Evolutionary conservation across 176 grass and related monocot species (phyloP), one percentile per base, ranked within the genome.

Genomic region (Phoenix dactylifera): DNA sequence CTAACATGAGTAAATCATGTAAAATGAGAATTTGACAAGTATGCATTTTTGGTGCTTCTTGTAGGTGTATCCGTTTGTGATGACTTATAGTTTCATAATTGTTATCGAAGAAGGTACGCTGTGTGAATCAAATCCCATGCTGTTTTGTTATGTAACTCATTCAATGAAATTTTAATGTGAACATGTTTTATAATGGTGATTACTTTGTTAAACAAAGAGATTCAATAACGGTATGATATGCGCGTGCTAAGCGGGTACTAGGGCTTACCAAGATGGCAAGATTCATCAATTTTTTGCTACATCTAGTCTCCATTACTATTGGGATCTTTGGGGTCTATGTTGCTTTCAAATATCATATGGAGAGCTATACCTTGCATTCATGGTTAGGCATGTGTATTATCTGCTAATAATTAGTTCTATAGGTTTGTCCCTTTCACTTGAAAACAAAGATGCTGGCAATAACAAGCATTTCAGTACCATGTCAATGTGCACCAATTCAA

Each of bases 11-110:
- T 20, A 20, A 3, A 3, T 28, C 26, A 28, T 28, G 5, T 28
- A 4, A 28, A 4, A 28, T 28, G 26, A 28, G 26, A 28, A 4
- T 28, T 28, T 28, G 26, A 28, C 5, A 28, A 4, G 3, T 28
- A 28, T 28, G 26, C 5, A 3, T 28, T 28, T 28, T 28, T 6
- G 39, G 29, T 19, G 48, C 4, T 26, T 49, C 68, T 58, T 29
- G 30, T 64, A 91, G 87, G 87, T 97, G 3, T 83, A 97, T 80
- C 92, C 92, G 3, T 73, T 97, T 24, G 81, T 91, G 65, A 97
- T 97, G 87, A 48, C 55, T 6, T 88, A 82, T 76, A 86, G 92
- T 0, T 97, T 91, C 76, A 88, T 97, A 75, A 65, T 97, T 66
- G 71, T 91, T 7, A 78, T 85, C 20, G 92, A 87, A 29, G 87